Evolutionary conservation across 2,329 filamentous ascomycete genomes (phyloP), one percentile per base, ranked within the genome.

Genomic region (Cladosporium oxysporum): DNA sequence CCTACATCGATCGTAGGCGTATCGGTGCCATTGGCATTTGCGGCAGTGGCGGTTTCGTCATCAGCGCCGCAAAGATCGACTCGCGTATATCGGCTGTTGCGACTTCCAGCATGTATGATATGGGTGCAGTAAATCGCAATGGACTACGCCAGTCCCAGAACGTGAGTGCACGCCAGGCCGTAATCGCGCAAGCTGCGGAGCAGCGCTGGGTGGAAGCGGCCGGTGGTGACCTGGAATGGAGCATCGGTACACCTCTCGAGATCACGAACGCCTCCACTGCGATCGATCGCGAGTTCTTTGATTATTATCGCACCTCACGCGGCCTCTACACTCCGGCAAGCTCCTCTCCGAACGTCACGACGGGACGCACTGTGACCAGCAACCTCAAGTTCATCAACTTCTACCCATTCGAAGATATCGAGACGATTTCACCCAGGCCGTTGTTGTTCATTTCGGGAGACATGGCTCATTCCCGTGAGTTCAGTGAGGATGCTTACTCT

Each of bases 351-450:
- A 67, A 67, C 35, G 23, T 58, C 11, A 67, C 66, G 29, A 65
- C 62, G n/a, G 35, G 52, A 8, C 29, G 35, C 14, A 58, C 62
- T 3, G 18, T 65, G 11, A 35, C 62, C 16, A 58, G 44, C 52
- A 58, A 65, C n/a, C 35, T 23, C 28, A 67, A 65, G 41, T 58
- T 65, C 21, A 53, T 62, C 35, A 65, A 67, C 52, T 67, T 65
- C 29, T 67, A 67, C 52, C 62, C 66, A 1, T 65, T 65, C 62
- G 31, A 67, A n/a, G 66, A 65, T 28, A 62, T 67, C 50, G 66
- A 65, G 1, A 65, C 41, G 1, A 67, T 67, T 16, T 67, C 66
- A 1, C 66, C 66, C n/a, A 58, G 66, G 10, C 66, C 66, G n/a
- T 26, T 67, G 62, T 44, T 67, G 47, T 62, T 67, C 41, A 59